These are phyloP conservation scores for Ceratorhiza oryzae-sativae DNA, from an alignment of 1,284 basidiomycete species.

Conservation along the genomic window DNA sequence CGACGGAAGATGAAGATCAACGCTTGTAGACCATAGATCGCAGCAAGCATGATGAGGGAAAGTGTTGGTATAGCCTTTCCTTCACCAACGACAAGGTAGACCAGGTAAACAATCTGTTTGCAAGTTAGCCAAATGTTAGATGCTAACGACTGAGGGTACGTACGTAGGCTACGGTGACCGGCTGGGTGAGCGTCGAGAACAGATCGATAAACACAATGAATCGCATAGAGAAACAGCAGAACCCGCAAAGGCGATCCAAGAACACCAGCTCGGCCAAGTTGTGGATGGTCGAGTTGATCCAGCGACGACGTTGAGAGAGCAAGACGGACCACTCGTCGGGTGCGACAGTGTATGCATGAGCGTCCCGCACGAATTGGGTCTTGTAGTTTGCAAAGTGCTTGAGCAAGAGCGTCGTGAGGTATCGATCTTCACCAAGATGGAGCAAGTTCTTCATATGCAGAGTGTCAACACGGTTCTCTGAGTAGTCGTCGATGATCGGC, in stretches of 20 bases:
- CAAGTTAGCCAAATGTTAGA: not conserved
- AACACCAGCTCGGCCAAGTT: conserved; percentile 94
- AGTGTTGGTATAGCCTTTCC: conserved; percentile 73
- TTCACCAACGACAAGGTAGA: conserved; percentile 74
- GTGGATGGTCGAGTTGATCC: conserved; percentile 99
- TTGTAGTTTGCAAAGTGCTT: conserved; percentile 93
- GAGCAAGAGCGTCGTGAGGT: conserved; percentile 92
- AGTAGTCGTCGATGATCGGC: conserved; percentile 89
- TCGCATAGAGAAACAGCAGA: conserved; percentile 99
- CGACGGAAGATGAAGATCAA: conserved; percentile 84
- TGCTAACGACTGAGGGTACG: conserved; percentile 51
- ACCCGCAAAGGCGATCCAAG: conserved; percentile 92
- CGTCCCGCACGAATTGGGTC: conserved; percentile 94
- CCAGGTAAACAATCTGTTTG: conserved; percentile 80
- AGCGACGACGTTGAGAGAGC: conserved; percentile 96
- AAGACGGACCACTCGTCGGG: conserved; percentile 94
- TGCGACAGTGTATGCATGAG: conserved; percentile 89
- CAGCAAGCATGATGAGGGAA: conserved; percentile 90
- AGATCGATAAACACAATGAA: conserved; percentile 98
- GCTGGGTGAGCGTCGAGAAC: conserved; percentile 84
- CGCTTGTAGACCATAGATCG: conserved; percentile 91
- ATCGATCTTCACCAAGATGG: conserved; percentile 98
- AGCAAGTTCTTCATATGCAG: conserved; percentile 97
- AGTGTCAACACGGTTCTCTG: conserved; percentile 96
- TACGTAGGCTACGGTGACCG: conserved; percentile 93